Conservation (phyloP, 1,284 basidiomycete genomes). For the Ustilago loliicola region DNA sequence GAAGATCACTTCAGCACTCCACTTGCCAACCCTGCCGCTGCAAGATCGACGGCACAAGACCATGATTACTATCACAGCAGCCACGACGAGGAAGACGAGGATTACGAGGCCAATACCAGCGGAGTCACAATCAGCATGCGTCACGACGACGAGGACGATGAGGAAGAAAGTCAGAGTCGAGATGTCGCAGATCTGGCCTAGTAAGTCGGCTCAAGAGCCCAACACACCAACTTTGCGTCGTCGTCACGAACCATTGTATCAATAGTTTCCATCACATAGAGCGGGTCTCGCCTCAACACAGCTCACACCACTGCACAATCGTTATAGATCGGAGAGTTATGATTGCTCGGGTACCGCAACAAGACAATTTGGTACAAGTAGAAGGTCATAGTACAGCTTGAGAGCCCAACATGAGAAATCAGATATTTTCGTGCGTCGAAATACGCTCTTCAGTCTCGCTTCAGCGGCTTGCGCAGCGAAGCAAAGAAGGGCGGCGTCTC, state of each 20-base stretch:
- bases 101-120: constrained; percentile 47
- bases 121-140: constrained; percentile 59
- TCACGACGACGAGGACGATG: constrained; percentile 54
- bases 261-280: background rate
- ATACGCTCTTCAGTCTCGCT: constrained; percentile 20
- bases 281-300: background rate
- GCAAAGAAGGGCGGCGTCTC: constrained; percentile 45
- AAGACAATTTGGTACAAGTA: background rate
- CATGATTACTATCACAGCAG: constrained; percentile 21
- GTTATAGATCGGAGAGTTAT: background rate
- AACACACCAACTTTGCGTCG: background rate
- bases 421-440: background rate
- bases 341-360: background rate
- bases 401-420: background rate
- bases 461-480: constrained; percentile 43
- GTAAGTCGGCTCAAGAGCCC: background rate
- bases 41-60: constrained; percentile 17
- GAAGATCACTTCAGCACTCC: constrained; percentile 40
- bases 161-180: constrained; percentile 15
- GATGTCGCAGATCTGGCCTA: constrained; percentile 17
- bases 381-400: background rate
- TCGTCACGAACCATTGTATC: background rate
- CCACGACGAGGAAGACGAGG: constrained; percentile 43
- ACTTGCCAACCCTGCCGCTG: constrained; percentile 18
- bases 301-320: background rate